Base-by-base conservation (phyloP, 768 basidiomycete species). In the Tulasnella sp. region DNA sequence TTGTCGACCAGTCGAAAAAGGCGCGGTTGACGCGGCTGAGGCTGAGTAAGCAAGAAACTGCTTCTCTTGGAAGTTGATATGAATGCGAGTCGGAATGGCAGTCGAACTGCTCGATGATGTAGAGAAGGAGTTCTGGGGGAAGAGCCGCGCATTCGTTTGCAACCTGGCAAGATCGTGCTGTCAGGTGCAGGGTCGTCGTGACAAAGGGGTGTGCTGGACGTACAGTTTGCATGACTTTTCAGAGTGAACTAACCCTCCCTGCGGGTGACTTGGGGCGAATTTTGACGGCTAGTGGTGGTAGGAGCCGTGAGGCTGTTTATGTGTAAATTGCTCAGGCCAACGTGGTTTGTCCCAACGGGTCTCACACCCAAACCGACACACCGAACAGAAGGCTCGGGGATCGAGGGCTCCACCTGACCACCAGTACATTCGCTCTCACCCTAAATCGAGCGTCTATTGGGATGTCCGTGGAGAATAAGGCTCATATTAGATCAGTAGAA, bases 21-120 rank as follows among this genome's bases (percentile, higher is more conserved):
- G 46, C 32, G 3, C 37, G 71, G 23, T 26, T 73, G 37, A 73
- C 71, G 40, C 71, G 71, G 10, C 40, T 42, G 26, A 73, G 46
- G 37, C 37, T 73, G 71, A 73, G 29, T 23, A 73, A 73, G 71
- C 40, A 42, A 15, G n/a, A 18, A 26, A 37, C 42, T 73, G 71
- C 61, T 15, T 35, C 61, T 67, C 32, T 32, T 4, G 29, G 16
- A 26, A 67, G 61, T 29, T 26, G 61, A 16, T 67, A 67, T 5
- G 61, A 29, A 2, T 35, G 29, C 29, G 61, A 67, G 29, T 67
- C 61, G 61, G 29, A 32, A 15, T 67, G 29, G 18, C 26, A 26
- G 61, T 67, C 16, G 61, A 67, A 26, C 26, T 67, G 61, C 61
- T 67, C 61, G 61, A 67, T 5, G 29, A 67, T 67, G 32, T 67